A percentile compares a stretch with the other conserved stretches of the same genome.
These are phyloP conservation scores for Suillus variegatus DNA, from an alignment of 768 basidiomycete genomes.

Conservation along the genomic window DNA sequence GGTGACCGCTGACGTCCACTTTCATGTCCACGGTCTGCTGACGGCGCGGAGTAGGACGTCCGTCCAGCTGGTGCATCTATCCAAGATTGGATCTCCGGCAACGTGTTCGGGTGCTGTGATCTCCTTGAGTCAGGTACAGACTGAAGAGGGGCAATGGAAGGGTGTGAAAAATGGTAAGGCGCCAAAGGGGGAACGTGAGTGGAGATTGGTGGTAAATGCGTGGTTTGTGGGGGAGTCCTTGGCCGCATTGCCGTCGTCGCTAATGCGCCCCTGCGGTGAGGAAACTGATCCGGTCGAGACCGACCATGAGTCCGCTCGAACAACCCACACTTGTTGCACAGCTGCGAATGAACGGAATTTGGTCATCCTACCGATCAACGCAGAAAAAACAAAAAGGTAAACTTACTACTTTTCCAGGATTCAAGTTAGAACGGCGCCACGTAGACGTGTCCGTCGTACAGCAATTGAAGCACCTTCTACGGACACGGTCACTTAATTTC, in stretches of 20 bases:
- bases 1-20: slow-evolving; percentile 34
- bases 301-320: slow-evolving; percentile 82
- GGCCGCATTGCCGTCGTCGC: slow-evolving; percentile 51
- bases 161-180: slow-evolving; percentile 53
- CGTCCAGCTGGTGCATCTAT: slow-evolving; percentile 37
- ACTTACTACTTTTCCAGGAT: slow-evolving; percentile 75
- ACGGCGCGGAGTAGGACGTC: slow-evolving; percentile 26
- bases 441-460: slow-evolving; percentile 84
- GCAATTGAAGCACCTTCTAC: slow-evolving; percentile 81
- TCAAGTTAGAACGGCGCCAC: slow-evolving; percentile 76
- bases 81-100: slow-evolving; percentile 52
- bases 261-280: slow-evolving; percentile 74
- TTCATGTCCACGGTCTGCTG: slow-evolving; percentile 34
- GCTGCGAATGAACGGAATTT: slow-evolving; percentile 26
- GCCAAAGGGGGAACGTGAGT: slow-evolving; percentile 40
- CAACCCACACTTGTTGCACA: slow-evolving; percentile 69
- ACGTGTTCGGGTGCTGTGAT: slow-evolving; percentile 35
- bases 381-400: background rate
- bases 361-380: slow-evolving; percentile 8
- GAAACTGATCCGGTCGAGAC: slow-evolving; percentile 78
- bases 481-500: slow-evolving; percentile 75
- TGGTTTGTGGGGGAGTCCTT: slow-evolving; percentile 50
- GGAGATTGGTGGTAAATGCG: slow-evolving; percentile 48
- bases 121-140: slow-evolving; percentile 38
- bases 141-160: slow-evolving; percentile 49